A percentile compares a stretch with the other conserved stretches of the same genome.
These are phyloP conservation scores for Ascoidea asiatica DNA, from an alignment of 805 yeast genomes.

Conservation along the genomic window DNA sequence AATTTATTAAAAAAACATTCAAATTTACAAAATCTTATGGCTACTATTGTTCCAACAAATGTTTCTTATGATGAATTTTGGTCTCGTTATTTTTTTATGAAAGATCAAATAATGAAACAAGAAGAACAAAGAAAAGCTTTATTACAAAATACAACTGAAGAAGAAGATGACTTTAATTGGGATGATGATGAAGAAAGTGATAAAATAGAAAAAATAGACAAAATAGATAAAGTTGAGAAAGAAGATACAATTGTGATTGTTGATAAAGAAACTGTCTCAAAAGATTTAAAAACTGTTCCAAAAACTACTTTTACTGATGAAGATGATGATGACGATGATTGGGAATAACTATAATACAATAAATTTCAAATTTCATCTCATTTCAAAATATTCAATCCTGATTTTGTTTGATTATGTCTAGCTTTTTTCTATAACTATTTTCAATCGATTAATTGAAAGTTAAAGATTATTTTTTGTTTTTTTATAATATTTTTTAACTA, in stretches of 20 bases:
- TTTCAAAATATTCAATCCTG: no score
- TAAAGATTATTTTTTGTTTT: background rate
- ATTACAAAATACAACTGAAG: conserved; percentile 30
- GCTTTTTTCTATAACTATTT: no score
- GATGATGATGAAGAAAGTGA: conserved; percentile 17
- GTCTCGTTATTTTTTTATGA: conserved; percentile 52
- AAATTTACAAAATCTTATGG: conserved; percentile 41
- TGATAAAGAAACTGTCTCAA: background rate
- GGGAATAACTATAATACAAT: conserved; percentile 37
- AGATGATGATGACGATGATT: conserved; percentile 42
- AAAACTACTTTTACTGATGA: no score
- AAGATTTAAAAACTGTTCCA: no score
- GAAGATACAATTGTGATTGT: background rate
- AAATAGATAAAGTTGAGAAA: background rate
- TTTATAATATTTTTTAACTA: no score
- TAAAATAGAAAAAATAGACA: background rate
- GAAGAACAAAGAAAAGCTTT: conserved; percentile 57
- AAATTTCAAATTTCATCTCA: no score
- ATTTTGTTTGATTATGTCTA: no score
- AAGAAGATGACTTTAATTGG: conserved; percentile 23
- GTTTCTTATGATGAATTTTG: conserved; percentile 55
- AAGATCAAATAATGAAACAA: conserved; percentile 37
- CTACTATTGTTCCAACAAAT: conserved; percentile 51
- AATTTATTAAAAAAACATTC: conserved; percentile 32
- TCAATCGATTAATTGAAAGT: no score